Evolutionary conservation across 2,329 filamentous ascomycete species (phyloP).

Genomic region (Colletotrichum paranaense): DNA sequence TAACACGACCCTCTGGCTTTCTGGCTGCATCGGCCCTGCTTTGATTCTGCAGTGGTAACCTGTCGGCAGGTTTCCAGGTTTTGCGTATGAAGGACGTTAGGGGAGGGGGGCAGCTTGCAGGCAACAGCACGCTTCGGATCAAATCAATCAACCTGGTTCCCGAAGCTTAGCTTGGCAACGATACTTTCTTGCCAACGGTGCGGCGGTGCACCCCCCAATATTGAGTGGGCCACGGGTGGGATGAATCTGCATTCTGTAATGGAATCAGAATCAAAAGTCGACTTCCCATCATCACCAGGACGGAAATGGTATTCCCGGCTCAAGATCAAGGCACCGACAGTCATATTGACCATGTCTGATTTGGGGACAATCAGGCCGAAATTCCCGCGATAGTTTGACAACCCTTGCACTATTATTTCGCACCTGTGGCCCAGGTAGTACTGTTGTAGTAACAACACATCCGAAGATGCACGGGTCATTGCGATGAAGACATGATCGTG

Average conservation of each 20-base stretch:
- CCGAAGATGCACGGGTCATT: background rate
- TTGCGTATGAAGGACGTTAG: background rate
- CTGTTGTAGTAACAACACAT: background rate
- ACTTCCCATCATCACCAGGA: background rate
- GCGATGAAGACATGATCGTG: background rate
- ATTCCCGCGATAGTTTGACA: conserved; percentile 15
- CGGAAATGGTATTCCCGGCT: background rate
- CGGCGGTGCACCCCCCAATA: no score
- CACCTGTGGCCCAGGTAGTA: background rate
- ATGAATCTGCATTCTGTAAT: background rate
- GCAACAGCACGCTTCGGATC: conserved; percentile 1
- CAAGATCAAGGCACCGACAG: background rate
- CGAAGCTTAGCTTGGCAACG: background rate
- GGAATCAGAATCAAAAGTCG: background rate
- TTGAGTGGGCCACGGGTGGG: background rate
- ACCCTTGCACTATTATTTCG: conserved; percentile 5
- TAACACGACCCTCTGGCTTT: background rate
- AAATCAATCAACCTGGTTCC: background rate
- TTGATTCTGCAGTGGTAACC: background rate
- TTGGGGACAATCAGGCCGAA: conserved; percentile 14
- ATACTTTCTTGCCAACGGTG: background rate
- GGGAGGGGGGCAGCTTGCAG: no score
- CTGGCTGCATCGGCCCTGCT: background rate
- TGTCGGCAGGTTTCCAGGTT: conserved; percentile 11
- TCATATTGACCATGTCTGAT: background rate